phyloP scores from a whole-genome alignment of 2,329 filamentous ascomycete species.

The Thelonectria blattea region DNA sequence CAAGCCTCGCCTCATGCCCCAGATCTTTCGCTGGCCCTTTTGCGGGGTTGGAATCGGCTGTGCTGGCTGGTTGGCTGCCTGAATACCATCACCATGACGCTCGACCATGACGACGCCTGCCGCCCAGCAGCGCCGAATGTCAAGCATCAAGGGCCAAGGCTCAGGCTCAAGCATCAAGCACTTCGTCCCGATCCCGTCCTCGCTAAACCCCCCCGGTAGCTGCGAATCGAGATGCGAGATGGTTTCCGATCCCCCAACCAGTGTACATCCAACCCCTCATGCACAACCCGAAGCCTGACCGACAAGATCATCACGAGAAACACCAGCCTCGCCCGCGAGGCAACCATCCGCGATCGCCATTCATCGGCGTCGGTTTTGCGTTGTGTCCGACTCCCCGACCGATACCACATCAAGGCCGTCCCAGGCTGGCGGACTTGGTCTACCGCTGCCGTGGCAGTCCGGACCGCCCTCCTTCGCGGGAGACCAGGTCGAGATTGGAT shows the following conservation, averaged over 20 bases:
- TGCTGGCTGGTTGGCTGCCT: conserved; percentile 6
- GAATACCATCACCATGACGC: not conserved
- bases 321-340: conserved; percentile 6
- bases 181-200: conserved; percentile 9
- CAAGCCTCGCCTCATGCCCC: conserved; percentile 14
- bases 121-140: conserved; percentile 9
- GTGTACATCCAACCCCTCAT: conserved; percentile 5
- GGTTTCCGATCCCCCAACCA: conserved; percentile 20
- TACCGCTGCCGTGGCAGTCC: conserved; percentile 11
- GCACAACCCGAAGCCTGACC: conserved; percentile 1
- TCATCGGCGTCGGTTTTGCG: not conserved
- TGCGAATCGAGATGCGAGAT: conserved; percentile 21
- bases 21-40: conserved; percentile 11
- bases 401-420: not conserved
- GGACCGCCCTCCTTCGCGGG: not conserved
- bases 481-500: conserved; percentile 10
- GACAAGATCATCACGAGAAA: not conserved
- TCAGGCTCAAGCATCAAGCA: conserved; percentile 1
- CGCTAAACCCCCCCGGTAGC: conserved; percentile 20
- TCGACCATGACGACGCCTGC: conserved; percentile 3
- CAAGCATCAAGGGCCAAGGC: conserved; percentile 4
- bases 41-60: conserved; percentile 16
- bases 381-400: not conserved
- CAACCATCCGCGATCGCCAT: conserved; percentile 2
- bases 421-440: conserved; percentile 13